Base-by-base conservation (phyloP, 1,139 yeast genomes). In the Lodderomyces orthopsilosis region DNA sequence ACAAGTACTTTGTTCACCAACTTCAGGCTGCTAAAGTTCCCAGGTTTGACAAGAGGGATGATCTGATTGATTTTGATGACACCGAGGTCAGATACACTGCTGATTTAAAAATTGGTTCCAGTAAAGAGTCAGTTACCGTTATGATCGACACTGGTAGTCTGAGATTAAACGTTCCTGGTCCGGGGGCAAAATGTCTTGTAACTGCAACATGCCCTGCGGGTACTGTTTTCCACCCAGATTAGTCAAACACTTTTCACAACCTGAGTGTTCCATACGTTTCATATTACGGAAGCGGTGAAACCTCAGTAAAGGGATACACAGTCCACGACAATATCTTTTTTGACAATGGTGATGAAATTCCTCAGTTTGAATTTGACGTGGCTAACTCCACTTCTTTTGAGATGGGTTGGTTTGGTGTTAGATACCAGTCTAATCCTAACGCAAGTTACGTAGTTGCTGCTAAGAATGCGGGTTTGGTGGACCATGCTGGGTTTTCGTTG, bases 91-190 rank as follows among this genome's bases (percentile, higher is more conserved):
- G 26, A 17, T 45, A 45, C 26, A 21, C 39, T 5, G 28, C 41
- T 18, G 37, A 42, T n/a, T 38, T 49, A 14, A 15, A 30, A 53
- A 58, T 56, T 33, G 66, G 66, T 5, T 51, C 61, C 22, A 43
- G 57, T 33, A 43, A 48, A 5, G 57, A 54, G 38, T 35, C 46
- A 15, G 51, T 57, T 23, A 43, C 40, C n/a, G 64, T 62, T 18
- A 41, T 47, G 33, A 41, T 63, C 21, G 67, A 62, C 44, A 63
- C 68, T 10, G 66, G 66, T 4, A 57, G 63, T 23, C 51, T 60
- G 13, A 63, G 61, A 41, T 52, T 61, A 38, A 62, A 66, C 65
- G 53, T 57, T 6, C 35, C 42, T 23, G 41, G 39, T 3, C 33
- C 38, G 1, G 32, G 37, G 4, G 43, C 45, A 4, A 19, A 17